phyloP scores from a whole-genome alignment of 768 basidiomycete genomes.

The Pisolithus tinctorius region DNA sequence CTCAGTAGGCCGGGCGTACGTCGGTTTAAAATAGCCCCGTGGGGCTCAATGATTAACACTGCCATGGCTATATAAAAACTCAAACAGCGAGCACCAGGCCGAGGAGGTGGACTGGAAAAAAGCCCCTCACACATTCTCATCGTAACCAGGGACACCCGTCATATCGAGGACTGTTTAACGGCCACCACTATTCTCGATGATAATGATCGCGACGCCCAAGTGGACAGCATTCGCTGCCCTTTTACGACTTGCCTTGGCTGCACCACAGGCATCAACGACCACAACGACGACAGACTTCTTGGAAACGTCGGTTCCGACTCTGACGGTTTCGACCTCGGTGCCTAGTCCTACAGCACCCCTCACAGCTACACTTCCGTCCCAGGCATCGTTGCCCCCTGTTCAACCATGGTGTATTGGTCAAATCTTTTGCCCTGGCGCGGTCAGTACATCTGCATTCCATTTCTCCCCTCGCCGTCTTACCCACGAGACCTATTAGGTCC shows the following conservation, averaged over 20 bases:
- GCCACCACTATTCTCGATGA: too few relatives aligned
- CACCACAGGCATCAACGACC: constrained; percentile 8
- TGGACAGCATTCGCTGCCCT: constrained; percentile 10
- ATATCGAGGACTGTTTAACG: too few relatives aligned
- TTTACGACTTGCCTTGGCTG: constrained; percentile 10
- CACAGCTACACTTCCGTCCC: constrained; percentile 52
- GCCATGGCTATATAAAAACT: too few relatives aligned
- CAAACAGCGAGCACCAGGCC: too few relatives aligned
- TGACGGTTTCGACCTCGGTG: constrained; percentile 52
- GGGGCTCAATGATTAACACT: too few relatives aligned
- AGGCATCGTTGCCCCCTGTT: constrained; percentile 54
- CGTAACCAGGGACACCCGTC: too few relatives aligned
- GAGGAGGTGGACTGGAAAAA: too few relatives aligned
- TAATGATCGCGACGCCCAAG: constrained; percentile 28
- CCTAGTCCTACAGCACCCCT: constrained; percentile 58
- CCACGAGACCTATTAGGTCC: constrained; percentile 36
- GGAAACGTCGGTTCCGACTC: constrained; percentile 20
- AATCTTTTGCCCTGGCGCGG: constrained; percentile 77
- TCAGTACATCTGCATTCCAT: constrained; percentile 27
- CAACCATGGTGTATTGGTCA: constrained; percentile 73
- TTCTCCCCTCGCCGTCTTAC: background rate
- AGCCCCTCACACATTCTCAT: too few relatives aligned
- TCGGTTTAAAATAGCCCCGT: too few relatives aligned
- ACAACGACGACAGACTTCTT: constrained; percentile 2
- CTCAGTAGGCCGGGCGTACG: too few relatives aligned